These are phyloP conservation scores for Acanthamoeba sp. DNA, from an alignment of 208 protist genomes.

Conservation along the genomic window DNA sequence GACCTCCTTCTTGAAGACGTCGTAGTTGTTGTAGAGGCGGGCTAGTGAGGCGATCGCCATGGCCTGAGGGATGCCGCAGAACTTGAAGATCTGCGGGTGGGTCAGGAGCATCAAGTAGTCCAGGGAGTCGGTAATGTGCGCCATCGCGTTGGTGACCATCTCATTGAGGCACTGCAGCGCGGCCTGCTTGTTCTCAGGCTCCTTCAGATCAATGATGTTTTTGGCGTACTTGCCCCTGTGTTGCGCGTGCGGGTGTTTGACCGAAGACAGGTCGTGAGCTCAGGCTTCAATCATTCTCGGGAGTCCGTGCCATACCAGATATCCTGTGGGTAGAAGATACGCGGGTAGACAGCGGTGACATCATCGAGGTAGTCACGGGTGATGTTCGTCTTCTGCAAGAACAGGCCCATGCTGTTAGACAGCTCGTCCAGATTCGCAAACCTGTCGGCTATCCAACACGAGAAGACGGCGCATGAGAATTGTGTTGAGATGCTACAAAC, in stretches of 20 bases:
- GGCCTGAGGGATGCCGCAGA: conserved; percentile 96
- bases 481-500: background rate
- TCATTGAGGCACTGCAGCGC: conserved; percentile 95
- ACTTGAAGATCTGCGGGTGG: conserved; percentile 94
- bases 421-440: conserved; percentile 89
- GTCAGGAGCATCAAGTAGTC: conserved; percentile 92
- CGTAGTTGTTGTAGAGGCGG: conserved; percentile 95
- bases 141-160: conserved; percentile 95
- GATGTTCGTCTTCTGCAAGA: conserved; percentile 99
- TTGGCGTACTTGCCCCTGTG: conserved; percentile 88
- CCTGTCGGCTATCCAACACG: conserved; percentile 76
- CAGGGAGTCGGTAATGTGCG: conserved; percentile 93
- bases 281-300: too few relatives aligned
- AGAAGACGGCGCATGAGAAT: conserved; percentile 17
- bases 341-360: conserved; percentile 92
- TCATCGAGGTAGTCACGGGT: conserved; percentile 98
- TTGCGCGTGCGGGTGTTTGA: too few relatives aligned
- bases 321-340: conserved; percentile 96
- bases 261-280: background rate
- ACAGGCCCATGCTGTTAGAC: conserved; percentile 97
- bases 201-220: conserved; percentile 89
- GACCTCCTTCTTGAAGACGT: conserved; percentile 94
- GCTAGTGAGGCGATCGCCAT: conserved; percentile 97
- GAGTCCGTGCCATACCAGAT: conserved; percentile 87
- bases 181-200: conserved; percentile 82